Conservation (phyloP, 148 eudicot genomes). For the Vaccinium vitisidaea region DNA sequence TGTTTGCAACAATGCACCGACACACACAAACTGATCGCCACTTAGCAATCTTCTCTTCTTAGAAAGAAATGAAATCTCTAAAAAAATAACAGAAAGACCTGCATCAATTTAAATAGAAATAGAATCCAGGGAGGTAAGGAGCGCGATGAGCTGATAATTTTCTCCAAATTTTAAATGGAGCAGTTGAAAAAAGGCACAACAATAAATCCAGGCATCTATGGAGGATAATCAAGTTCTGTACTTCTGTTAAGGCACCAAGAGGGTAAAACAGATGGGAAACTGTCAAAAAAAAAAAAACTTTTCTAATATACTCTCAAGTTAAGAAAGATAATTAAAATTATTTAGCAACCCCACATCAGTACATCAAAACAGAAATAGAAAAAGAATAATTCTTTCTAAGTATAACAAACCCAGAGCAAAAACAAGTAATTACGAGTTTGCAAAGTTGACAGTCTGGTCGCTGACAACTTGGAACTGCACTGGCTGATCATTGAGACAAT, state of each 20-base stretch:
- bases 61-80: neutral
- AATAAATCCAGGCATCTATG: neutral
- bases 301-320: neutral
- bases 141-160: neutral
- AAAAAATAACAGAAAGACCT: neutral
- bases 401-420: neutral
- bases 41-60: neutral
- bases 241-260: neutral
- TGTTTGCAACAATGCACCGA: neutral
- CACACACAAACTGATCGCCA: neutral
- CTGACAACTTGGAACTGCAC: slow-evolving; percentile 99
- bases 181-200: slow-evolving; percentile 8
- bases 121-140: neutral
- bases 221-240: slow-evolving; percentile 3
- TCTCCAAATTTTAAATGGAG: neutral
- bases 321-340: neutral
- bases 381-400: neutral
- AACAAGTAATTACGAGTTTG: slow-evolving; percentile 58
- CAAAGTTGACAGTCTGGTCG: slow-evolving; percentile 93
- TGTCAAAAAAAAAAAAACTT: neutral
- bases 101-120: neutral
- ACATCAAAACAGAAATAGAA: neutral
- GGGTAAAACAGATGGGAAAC: neutral
- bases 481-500: slow-evolving; percentile 90
- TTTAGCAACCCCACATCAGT: neutral